These are phyloP conservation scores for Brachypodium distachyon DNA, from an alignment of 202 grass and related monocot genomes.

Conservation along the genomic window DNA sequence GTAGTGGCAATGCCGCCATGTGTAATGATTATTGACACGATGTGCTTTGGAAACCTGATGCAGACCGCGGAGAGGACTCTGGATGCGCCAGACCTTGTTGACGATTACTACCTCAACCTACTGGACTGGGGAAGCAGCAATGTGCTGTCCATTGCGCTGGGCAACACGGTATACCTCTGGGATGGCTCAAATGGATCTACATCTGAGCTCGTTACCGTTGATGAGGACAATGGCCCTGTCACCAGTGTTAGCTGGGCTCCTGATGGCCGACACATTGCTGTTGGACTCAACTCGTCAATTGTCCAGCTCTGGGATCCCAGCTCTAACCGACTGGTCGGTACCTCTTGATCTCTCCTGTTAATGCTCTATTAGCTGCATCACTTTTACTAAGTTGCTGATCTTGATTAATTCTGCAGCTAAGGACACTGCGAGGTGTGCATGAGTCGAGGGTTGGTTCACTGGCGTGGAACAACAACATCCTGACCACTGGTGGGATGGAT, in stretches of 20 bases:
- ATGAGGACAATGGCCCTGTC: slow-evolving; percentile 61
- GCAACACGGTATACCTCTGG: slow-evolving; percentile 74
- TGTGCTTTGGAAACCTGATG: background rate
- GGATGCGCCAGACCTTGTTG: slow-evolving; percentile 68
- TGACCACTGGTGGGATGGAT: slow-evolving; percentile 42
- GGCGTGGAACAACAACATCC: slow-evolving; percentile 53
- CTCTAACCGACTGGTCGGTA: slow-evolving; percentile 51
- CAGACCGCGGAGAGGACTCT: slow-evolving; percentile 78
- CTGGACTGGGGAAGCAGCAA: slow-evolving; percentile 86
- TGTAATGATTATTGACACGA: background rate
- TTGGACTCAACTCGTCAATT: slow-evolving; percentile 69
- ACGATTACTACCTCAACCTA: slow-evolving; percentile 88
- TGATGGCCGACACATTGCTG: slow-evolving; percentile 57
- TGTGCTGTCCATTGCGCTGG: slow-evolving; percentile 68
- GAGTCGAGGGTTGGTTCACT: slow-evolving; percentile 42
- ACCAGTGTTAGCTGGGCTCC: slow-evolving; percentile 90
- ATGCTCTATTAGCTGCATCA: background rate
- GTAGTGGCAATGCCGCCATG: background rate
- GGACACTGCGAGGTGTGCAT: slow-evolving; percentile 48
- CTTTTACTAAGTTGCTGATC: background rate
- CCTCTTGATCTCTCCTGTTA: background rate
- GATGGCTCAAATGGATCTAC: slow-evolving; percentile 54
- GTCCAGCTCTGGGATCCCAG: slow-evolving; percentile 77
- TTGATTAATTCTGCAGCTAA: slow-evolving; percentile 31
- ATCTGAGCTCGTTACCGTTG: slow-evolving; percentile 60